phyloP scores from a whole-genome alignment of 257 asterid genomes.

The Petunia secreta region DNA sequence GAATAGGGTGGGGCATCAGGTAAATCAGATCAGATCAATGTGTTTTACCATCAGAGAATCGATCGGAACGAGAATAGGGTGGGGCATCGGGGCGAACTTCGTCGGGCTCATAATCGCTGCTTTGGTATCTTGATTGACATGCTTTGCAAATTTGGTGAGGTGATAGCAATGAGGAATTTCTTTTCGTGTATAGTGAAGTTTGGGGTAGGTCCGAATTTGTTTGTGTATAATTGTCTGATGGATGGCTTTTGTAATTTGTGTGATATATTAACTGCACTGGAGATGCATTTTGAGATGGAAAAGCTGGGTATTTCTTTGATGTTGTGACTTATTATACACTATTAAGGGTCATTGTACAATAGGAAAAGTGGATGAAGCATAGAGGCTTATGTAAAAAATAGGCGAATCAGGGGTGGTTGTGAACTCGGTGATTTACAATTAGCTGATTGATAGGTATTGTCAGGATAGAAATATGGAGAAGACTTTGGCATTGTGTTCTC shows the following conservation, averaged over 20 bases:
- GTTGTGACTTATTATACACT: constrained; percentile 65
- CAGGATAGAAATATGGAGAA: constrained; percentile 58
- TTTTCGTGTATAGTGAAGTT: constrained; percentile 69
- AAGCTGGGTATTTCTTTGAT: constrained; percentile 52
- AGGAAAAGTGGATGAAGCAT: constrained; percentile 64
- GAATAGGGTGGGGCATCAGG: no score
- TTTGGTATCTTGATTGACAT: constrained; percentile 53
- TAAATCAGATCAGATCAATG: no score
- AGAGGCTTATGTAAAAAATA: constrained; percentile 48
- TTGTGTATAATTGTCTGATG: constrained; percentile 64
- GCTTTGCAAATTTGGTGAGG: constrained; percentile 53
- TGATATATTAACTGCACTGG: constrained; percentile 47
- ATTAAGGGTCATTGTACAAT: constrained; percentile 56
- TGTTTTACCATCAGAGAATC: no score
- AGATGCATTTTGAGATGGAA: constrained; percentile 57
- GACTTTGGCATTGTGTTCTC: constrained; percentile 65
- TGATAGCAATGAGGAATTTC: constrained; percentile 51
- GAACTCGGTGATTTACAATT: constrained; percentile 58
- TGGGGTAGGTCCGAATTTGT: constrained; percentile 59
- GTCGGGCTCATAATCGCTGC: no score
- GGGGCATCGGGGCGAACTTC: no score
- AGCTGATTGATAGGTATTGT: constrained; percentile 64
- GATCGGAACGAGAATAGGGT: no score
- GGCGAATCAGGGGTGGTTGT: constrained; percentile 37
- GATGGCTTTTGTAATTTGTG: constrained; percentile 55